Conservation (phyloP, 768 basidiomycete species). For the Piloderma croceum region DNA sequence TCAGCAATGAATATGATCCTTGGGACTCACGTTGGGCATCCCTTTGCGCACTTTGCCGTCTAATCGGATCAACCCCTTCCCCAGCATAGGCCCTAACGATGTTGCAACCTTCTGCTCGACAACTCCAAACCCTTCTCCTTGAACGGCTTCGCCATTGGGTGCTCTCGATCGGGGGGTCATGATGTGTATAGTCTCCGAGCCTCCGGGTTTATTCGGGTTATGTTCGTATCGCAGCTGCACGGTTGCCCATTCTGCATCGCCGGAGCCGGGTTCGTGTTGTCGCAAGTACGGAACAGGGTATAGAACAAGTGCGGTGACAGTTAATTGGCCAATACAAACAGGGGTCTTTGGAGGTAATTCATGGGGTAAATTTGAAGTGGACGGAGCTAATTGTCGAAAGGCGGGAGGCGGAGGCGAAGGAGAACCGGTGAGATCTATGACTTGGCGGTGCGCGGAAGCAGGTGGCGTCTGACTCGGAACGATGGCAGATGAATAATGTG, state of each 20-base stretch:
- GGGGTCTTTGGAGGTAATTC: constrained; percentile 76
- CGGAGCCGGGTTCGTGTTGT: constrained; percentile 33
- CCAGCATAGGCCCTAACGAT: constrained; percentile 75
- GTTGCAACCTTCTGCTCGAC: constrained; percentile 83
- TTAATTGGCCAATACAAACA: constrained; percentile 82
- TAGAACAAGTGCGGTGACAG: constrained; percentile 79
- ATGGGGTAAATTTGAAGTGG: constrained; percentile 34
- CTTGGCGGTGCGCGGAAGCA: constrained; percentile 36
- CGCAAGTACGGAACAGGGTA: constrained; percentile 70
- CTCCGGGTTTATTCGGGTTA: constrained; percentile 45
- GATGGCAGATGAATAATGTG: constrained; percentile 23
- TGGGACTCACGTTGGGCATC: constrained; percentile 49
- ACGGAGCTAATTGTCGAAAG: constrained; percentile 20
- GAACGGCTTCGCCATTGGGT: constrained; percentile 46
- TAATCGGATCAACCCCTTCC: constrained; percentile 75
- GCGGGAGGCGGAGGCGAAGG: constrained; percentile 46
- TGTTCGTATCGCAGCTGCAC: constrained; percentile 72
- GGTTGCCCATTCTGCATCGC: constrained; percentile 58
- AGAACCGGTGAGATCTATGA: constrained; percentile 73
- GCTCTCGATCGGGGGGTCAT: constrained; percentile 52
- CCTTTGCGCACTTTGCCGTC: constrained; percentile 73
- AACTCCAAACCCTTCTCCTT: constrained; percentile 72
- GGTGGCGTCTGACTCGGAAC: constrained; percentile 11
- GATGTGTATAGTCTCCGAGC: constrained; percentile 74
- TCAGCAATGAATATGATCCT: constrained; percentile 12